Conservation (phyloP, 768 basidiomycete genomes). For the Hysterangium stoloniferum region DNA sequence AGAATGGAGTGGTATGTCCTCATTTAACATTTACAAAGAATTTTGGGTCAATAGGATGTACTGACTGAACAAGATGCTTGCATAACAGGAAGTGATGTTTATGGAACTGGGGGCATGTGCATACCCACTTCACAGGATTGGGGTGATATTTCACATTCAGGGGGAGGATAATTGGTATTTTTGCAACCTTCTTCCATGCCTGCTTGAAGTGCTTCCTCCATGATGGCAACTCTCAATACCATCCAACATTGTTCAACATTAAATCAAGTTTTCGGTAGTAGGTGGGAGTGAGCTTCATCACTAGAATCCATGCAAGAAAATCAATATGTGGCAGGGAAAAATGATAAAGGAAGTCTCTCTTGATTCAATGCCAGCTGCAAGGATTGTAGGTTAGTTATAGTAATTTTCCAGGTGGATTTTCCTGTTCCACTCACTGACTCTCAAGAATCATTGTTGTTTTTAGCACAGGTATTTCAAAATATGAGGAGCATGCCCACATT, state of each 20-base stretch:
- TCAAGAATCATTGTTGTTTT: conserved; percentile 14
- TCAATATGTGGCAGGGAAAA: conserved; percentile 27
- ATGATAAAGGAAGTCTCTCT: conserved; percentile 28
- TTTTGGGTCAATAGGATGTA: too few relatives aligned
- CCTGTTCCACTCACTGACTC: conserved; percentile 9
- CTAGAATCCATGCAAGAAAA: conserved; percentile 26
- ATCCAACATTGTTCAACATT: conserved; percentile 16
- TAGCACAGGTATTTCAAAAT: conserved; percentile 4
- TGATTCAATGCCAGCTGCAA: conserved; percentile 27
- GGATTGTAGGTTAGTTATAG: not conserved
- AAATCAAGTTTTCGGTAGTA: conserved; percentile 22
- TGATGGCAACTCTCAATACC: conserved; percentile 17
- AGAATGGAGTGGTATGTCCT: too few relatives aligned
- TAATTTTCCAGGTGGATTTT: not conserved
- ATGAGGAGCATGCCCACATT: conserved; percentile 8
- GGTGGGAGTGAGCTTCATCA: conserved; percentile 24
- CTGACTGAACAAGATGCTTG: too few relatives aligned
- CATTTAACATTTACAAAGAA: too few relatives aligned
- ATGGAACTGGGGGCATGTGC: too few relatives aligned
- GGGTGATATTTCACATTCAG: conserved; percentile 14
- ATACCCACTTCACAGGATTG: too few relatives aligned
- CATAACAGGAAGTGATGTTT: too few relatives aligned
- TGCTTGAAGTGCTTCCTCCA: conserved; percentile 16
- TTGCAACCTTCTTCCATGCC: conserved; percentile 12
- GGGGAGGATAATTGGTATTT: conserved; percentile 10